These are phyloP conservation scores for Ulmus americana DNA, from an alignment of 331 rosid species.

Conservation along the genomic window DNA sequence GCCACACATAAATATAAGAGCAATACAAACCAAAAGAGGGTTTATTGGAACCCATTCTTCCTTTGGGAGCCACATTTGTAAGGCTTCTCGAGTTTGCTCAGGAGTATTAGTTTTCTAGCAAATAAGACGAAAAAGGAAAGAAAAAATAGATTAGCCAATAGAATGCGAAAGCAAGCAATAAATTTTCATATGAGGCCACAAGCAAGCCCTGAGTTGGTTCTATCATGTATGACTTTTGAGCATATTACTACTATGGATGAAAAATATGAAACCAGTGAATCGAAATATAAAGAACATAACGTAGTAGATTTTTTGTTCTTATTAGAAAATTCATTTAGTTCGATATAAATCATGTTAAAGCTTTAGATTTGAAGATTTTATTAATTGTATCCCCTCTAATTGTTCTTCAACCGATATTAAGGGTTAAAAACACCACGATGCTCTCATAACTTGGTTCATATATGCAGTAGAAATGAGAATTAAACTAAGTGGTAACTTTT, in stretches of 20 bases:
- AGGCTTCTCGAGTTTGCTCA: conserved; percentile 73
- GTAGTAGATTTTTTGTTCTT: too few relatives aligned
- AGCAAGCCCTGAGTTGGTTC: not conserved
- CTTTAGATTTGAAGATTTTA: too few relatives aligned
- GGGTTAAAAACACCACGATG: too few relatives aligned
- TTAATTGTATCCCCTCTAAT: too few relatives aligned
- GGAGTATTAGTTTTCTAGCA: conserved; percentile 63
- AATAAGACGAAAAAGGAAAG: not conserved
- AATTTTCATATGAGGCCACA: not conserved
- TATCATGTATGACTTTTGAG: not conserved
- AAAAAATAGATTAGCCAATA: not conserved
- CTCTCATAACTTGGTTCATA: too few relatives aligned
- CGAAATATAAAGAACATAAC: not conserved
- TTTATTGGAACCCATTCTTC: conserved; percentile 89
- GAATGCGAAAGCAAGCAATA: too few relatives aligned
- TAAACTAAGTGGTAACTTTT: too few relatives aligned
- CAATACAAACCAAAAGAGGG: conserved; percentile 62
- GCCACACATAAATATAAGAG: not conserved
- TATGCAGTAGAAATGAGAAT: too few relatives aligned
- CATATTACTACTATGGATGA: not conserved
- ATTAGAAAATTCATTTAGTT: too few relatives aligned
- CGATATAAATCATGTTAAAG: too few relatives aligned
- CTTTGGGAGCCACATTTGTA: conserved; percentile 82
- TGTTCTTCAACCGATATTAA: too few relatives aligned
- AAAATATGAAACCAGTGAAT: not conserved